Evolutionary conservation across 306 rosid genomes (phyloP).

Genomic region (Prunus dulcis): DNA sequence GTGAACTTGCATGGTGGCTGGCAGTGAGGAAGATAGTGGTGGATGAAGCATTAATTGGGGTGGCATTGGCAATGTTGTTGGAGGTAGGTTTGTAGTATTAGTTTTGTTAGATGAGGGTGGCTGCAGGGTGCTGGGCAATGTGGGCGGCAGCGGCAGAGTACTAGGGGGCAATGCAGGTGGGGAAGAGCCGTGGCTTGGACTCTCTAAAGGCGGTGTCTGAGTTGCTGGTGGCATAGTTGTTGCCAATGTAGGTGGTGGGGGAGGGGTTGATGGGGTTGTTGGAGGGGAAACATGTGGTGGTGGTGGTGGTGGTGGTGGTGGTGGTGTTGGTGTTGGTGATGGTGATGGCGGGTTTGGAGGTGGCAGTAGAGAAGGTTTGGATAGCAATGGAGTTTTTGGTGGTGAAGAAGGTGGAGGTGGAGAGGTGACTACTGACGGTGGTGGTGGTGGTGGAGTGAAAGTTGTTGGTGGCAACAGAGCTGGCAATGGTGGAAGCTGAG

Average conservation of each 20-base stretch:
- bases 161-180: background rate
- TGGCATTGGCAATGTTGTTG: constrained; percentile 5
- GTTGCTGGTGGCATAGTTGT: background rate
- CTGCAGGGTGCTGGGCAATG: background rate
- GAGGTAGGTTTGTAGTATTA: background rate
- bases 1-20: constrained; percentile 29
- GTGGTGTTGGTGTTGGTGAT: constrained; percentile 6
- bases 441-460: background rate
- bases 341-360: constrained; percentile 10
- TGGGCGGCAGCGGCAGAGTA: background rate
- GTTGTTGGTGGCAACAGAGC: background rate
- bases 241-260: constrained; percentile 6
- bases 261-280: background rate
- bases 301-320: constrained; percentile 12
- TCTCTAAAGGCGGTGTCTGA: constrained; percentile 1
- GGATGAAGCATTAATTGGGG: constrained; percentile 7
- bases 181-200: background rate
- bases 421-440: background rate
- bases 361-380: constrained; percentile 3
- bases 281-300: background rate
- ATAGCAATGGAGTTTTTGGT: background rate
- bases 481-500: background rate
- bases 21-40: constrained; percentile 22
- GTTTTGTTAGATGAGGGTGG: background rate
- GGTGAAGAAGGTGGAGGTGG: constrained; percentile 9